Conservation (phyloP, 2,329 filamentous ascomycete genomes). For the Xylaria hypoxylon region DNA sequence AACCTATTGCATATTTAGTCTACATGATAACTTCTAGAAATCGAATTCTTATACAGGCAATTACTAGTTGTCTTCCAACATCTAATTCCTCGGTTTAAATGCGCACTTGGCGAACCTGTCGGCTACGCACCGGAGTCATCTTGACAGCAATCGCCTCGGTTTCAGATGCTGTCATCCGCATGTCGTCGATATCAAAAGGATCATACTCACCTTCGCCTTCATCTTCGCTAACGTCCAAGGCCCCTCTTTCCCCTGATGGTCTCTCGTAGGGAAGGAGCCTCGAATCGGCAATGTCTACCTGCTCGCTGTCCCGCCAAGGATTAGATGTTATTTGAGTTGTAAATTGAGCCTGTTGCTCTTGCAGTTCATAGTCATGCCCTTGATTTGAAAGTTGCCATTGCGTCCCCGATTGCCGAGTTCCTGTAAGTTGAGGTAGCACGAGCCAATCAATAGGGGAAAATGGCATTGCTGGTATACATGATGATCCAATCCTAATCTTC, state of each 20-base stretch:
- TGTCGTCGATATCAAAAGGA: constrained; percentile 6
- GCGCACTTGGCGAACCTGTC: constrained; percentile 31
- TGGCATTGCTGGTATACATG: neutral
- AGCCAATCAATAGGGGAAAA: constrained; percentile 39
- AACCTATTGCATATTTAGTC: neutral
- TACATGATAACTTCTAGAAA: neutral
- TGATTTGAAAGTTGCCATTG: neutral
- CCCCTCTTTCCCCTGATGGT: neutral
- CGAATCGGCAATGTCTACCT: constrained; percentile 15
- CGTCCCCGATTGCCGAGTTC: neutral
- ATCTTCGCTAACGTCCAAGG: neutral
- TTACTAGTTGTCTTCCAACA: neutral
- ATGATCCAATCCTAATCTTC: neutral
- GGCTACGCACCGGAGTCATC: constrained; percentile 31
- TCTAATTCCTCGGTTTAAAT: neutral
- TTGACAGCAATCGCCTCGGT: constrained; percentile 35
- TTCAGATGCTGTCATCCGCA: constrained; percentile 18
- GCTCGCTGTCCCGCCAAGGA: constrained; percentile 30
- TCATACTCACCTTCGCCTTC: constrained; percentile 16
- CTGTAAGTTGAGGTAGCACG: constrained; percentile 11
- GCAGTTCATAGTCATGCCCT: neutral
- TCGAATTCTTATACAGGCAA: neutral
- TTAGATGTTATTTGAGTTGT: constrained; percentile 36
- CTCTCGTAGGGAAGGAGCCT: neutral
- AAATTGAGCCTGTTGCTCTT: neutral